phyloP scores from a whole-genome alignment of 2,329 filamentous ascomycete species.

The Paraphaeosphaeria minitans region DNA sequence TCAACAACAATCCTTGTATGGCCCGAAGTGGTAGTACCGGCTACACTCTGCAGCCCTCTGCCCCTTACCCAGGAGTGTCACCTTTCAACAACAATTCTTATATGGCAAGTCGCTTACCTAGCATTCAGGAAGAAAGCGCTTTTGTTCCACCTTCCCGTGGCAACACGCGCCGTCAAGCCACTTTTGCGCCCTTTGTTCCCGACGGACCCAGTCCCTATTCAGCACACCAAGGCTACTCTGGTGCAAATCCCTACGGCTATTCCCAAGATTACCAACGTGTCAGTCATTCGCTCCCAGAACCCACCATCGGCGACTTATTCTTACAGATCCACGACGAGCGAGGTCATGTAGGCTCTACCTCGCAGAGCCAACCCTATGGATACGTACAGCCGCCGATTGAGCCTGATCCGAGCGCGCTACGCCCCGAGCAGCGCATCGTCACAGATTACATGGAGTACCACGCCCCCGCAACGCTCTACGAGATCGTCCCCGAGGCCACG shows the following conservation, averaged over 20 bases:
- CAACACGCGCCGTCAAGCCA: neutral
- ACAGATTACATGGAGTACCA: conserved; percentile 28
- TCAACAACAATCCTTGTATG: too few species aligned
- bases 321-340: neutral
- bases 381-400: neutral
- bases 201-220: neutral
- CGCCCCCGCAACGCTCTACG: conserved; percentile 28
- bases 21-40: neutral
- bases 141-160: neutral
- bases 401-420: conserved; percentile 1
- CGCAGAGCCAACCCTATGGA: neutral
- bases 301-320: neutral
- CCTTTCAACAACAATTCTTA: neutral
- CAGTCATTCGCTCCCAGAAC: neutral
- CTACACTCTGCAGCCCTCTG: neutral
- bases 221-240: neutral
- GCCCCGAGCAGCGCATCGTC: conserved; percentile 22
- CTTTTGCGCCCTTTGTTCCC: neutral
- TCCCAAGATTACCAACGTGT: neutral
- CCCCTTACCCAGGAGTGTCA: neutral
- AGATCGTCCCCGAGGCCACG: conserved; percentile 19
- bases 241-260: neutral
- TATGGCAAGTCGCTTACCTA: neutral
- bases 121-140: neutral
- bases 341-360: neutral